Conservation (phyloP, 2,329 filamentous ascomycete species). For the Sarocladiaceae sp. region DNA sequence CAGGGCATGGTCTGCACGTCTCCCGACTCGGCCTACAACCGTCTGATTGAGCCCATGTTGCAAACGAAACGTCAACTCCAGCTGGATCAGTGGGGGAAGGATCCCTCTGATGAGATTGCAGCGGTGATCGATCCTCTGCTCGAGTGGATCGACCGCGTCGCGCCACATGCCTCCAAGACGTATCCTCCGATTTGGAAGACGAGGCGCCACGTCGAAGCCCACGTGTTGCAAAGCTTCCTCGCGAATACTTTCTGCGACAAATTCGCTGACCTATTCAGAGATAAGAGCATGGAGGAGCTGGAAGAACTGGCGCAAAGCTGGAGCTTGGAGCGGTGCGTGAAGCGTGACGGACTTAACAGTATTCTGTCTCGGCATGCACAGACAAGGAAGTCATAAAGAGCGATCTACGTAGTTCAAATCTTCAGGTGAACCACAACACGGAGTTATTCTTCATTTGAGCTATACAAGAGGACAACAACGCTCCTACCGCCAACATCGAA, state of each 20-base stretch:
- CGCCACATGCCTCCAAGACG: conserved; percentile 33
- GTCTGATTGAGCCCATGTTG: conserved; percentile 42
- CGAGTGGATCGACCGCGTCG: conserved; percentile 36
- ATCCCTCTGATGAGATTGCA: conserved; percentile 21
- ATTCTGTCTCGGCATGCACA: conserved; percentile 38
- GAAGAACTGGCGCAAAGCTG: conserved; percentile 46
- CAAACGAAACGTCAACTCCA: conserved; percentile 48
- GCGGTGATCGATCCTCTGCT: conserved; percentile 31
- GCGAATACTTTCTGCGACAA: conserved; percentile 40
- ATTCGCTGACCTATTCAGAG: conserved; percentile 47
- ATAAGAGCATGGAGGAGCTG: conserved; percentile 41
- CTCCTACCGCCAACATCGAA: too few species aligned
- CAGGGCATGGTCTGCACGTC: conserved; percentile 47
- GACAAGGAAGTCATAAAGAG: too few species aligned
- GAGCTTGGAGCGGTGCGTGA: conserved; percentile 45
- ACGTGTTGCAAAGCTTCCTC: conserved; percentile 38
- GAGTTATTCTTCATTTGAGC: too few species aligned
- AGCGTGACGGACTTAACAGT: conserved; percentile 43
- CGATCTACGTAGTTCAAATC: too few species aligned
- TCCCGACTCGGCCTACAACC: conserved; percentile 40
- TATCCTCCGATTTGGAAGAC: conserved; percentile 44
- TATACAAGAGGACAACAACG: too few species aligned
- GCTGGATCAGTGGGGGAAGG: conserved; percentile 48
- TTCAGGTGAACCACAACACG: too few species aligned
- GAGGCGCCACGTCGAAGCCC: conserved; percentile 39